Evolutionary conservation across 257 asterid species (phyloP).

Genomic region (Solanum commersonii): DNA sequence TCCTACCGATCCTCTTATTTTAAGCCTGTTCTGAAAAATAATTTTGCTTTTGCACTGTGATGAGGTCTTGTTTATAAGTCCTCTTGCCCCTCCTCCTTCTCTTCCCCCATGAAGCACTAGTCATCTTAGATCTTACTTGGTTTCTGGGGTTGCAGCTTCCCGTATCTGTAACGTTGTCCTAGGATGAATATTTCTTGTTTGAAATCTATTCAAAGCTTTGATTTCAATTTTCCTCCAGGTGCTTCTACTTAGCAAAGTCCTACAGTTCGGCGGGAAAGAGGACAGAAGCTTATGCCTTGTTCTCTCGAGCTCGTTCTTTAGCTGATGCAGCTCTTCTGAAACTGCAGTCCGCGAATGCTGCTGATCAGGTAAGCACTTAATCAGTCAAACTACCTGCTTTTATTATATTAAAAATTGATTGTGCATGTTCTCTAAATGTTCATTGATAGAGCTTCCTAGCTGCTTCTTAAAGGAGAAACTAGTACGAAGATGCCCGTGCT

Average conservation of each 20-base stretch:
- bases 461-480: background rate
- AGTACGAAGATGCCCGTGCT: background rate
- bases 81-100: background rate
- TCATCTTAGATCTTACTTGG: background rate
- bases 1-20: background rate
- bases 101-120: background rate
- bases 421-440: background rate
- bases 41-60: background rate
- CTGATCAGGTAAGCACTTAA: constrained; percentile 52
- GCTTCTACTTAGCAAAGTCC: constrained; percentile 92
- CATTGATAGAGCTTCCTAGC: background rate
- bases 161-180: background rate
- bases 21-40: background rate
- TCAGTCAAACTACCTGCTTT: background rate
- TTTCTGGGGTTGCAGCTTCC: background rate
- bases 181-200: background rate
- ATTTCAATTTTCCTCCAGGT: constrained; percentile 40
- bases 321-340: constrained; percentile 59
- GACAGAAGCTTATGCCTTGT: constrained; percentile 84
- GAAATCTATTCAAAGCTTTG: background rate
- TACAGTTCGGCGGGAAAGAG: constrained; percentile 94
- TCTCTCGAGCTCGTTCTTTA: constrained; percentile 54
- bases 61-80: background rate
- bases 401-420: too few species aligned
- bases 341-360: constrained; percentile 30